phyloP scores from a whole-genome alignment of 257 asterid genomes.

The Solanum bulbocastanum region DNA sequence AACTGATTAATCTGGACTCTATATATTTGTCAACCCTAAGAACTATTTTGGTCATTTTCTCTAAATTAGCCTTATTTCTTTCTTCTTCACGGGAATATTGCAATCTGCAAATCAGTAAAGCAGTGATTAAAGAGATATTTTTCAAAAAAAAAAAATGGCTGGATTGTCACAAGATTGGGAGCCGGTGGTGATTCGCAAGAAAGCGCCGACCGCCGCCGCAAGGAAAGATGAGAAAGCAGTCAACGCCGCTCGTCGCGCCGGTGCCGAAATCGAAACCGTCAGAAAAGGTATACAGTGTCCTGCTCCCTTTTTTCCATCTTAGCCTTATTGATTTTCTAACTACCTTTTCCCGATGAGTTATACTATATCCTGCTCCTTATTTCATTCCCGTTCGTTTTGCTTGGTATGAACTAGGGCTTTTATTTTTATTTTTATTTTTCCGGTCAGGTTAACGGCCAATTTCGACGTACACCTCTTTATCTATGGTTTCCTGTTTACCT shows the following conservation, averaged over 20 bases:
- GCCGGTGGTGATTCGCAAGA: constrained; percentile 82
- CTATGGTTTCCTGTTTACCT: neutral
- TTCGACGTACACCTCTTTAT: neutral
- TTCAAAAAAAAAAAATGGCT: neutral
- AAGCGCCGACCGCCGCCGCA: constrained; percentile 88
- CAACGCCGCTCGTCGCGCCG: constrained; percentile 93
- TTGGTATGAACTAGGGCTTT: neutral
- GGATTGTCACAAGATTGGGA: constrained; percentile 86
- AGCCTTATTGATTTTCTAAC: neutral
- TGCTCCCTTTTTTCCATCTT: neutral
- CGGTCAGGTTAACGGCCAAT: neutral
- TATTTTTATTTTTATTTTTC: neutral
- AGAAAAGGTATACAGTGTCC: constrained; percentile 25
- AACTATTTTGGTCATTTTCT: neutral
- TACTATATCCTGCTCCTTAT: neutral
- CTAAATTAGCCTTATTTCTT: neutral
- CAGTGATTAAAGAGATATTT: neutral
- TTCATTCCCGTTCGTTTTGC: neutral
- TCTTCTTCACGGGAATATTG: neutral
- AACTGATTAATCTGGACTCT: neutral
- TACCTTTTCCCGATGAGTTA: neutral
- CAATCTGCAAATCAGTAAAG: neutral
- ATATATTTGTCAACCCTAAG: neutral
- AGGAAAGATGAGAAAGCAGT: constrained; percentile 92
- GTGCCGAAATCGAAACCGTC: constrained; percentile 89